These are phyloP conservation scores for Arthrobotrys sinensis DNA, from an alignment of 2,329 filamentous ascomycete species.

Conservation along the genomic window DNA sequence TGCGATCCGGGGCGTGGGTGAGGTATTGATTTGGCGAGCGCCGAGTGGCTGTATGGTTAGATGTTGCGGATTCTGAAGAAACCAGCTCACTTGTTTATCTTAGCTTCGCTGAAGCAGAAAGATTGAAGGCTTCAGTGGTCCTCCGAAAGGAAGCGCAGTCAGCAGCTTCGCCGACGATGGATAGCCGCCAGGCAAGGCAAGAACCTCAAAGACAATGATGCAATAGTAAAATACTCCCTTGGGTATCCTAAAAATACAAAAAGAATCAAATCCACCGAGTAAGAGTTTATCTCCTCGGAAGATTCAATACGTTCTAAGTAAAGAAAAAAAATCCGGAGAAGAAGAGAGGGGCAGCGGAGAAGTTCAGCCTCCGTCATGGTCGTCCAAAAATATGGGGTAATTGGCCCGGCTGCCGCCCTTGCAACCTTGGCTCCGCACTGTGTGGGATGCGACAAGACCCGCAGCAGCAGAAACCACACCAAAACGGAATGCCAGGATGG, in stretches of 20 bases:
- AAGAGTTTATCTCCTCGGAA: neutral
- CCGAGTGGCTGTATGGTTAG: neutral
- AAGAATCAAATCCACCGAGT: neutral
- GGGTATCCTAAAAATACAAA: constrained; percentile 38
- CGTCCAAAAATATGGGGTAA: constrained; percentile 36
- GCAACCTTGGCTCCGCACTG: constrained; percentile 1
- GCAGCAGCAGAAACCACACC: neutral
- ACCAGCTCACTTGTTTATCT: neutral
- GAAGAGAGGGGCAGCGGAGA: neutral
- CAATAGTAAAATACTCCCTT: neutral
- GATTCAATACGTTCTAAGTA: too few species aligned
- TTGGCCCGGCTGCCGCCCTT: constrained; percentile 14
- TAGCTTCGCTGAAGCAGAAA: neutral
- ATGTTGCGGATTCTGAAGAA: neutral
- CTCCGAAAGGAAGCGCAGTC: neutral
- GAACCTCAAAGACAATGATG: neutral
- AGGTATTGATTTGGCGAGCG: constrained; percentile 2
- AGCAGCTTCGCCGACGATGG: constrained; percentile 2
- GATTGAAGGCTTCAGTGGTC: neutral
- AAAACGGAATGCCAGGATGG: constrained; percentile 1
- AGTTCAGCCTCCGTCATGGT: neutral
- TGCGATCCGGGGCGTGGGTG: neutral
- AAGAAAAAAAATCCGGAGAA: neutral
- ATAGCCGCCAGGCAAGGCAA: too few species aligned
- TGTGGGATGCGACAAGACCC: constrained; percentile 26